A percentile compares a stretch with the other conserved stretches of the same genome.
phyloP scores from a whole-genome alignment of 2,329 filamentous ascomycete species.

The Trichoderma atroviride region DNA sequence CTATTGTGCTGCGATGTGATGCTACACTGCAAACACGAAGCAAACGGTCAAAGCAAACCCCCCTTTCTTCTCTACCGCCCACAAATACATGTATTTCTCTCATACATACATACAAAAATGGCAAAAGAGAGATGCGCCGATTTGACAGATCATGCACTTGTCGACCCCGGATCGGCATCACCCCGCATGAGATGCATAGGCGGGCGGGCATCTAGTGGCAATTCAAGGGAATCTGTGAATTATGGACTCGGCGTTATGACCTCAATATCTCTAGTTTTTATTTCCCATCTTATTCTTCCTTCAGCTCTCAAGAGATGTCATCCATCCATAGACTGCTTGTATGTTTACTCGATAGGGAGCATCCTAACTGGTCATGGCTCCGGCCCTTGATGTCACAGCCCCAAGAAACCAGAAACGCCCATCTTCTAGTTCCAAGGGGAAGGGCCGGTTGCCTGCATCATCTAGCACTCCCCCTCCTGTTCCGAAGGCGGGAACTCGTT shows the following conservation, averaged over 20 bases:
- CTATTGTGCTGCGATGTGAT: background rate
- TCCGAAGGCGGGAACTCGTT: slow-evolving; percentile 6
- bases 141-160: slow-evolving; percentile 15
- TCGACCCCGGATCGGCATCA: slow-evolving; percentile 21
- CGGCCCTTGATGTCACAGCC: background rate
- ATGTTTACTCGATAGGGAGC: background rate
- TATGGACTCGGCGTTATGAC: background rate
- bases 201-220: background rate
- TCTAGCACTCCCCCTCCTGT: background rate
- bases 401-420: background rate
- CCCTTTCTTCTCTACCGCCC: background rate
- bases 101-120: background rate
- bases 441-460: slow-evolving; percentile 26
- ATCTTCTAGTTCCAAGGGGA: slow-evolving; percentile 1
- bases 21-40: background rate
- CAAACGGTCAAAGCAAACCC: background rate
- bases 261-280: background rate
- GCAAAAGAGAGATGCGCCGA: background rate
- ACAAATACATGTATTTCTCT: background rate
- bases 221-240: background rate
- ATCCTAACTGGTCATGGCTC: slow-evolving; percentile 13
- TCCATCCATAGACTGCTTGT: background rate
- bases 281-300: background rate
- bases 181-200: slow-evolving; percentile 10
- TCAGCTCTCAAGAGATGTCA: background rate